Base-by-base conservation (phyloP, 371 early-diverging fungal species). In the Lichtheimia ornata region DNA sequence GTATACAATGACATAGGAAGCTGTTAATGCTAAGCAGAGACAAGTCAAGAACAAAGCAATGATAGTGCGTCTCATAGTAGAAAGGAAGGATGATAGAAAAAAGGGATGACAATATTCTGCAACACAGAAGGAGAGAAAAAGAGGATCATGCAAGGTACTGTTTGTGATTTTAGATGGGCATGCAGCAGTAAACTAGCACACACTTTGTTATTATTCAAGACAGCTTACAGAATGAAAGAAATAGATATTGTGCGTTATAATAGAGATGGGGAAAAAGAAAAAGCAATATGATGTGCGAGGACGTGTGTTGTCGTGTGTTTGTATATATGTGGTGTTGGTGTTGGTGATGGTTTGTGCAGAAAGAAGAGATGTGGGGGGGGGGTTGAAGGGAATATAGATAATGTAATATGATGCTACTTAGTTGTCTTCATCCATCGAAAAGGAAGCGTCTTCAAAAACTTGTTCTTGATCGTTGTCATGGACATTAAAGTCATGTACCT, bases 401-500 rank as follows among this genome's bases (percentile, higher is more conserved):
- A 35, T 35, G 35, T 35, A 35, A 35, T 35, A 35, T 9, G 6
- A 35, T 52, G 15, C 22, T 52, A 24, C 25, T 25, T 15, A 28
- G 6, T 56, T 14, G 20, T 56, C 56, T 41, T 30, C 41, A 41
- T 56, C 56, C 56, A 56, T 56, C 3, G 24, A 43, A 18, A 22
- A 47, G n/a, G 47, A 47, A 22, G 47, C 35, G 9, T 35, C 35
- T 35, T 35, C 11, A 35, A 35, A 11, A 11, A 35, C 35, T 35
- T 6, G 35, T 35, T 35, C 35, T 35, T 35, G 35, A 35, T 9
- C 35, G 35, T 35, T 35, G 6, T 42, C 45, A 27, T 24, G 47
- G 30, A 45, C 50, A 53, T 81, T 77, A 62, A 81, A 81, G 63
- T 81, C 74, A 65, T 82, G 82, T 9, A 82, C 63, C 58, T 82